Percentiles rank a stretch among this genome's conserved stretches.
These are phyloP conservation scores for Setomelanomma holmii DNA, from an alignment of 2,329 filamentous ascomycete species.

Conservation along the genomic window DNA sequence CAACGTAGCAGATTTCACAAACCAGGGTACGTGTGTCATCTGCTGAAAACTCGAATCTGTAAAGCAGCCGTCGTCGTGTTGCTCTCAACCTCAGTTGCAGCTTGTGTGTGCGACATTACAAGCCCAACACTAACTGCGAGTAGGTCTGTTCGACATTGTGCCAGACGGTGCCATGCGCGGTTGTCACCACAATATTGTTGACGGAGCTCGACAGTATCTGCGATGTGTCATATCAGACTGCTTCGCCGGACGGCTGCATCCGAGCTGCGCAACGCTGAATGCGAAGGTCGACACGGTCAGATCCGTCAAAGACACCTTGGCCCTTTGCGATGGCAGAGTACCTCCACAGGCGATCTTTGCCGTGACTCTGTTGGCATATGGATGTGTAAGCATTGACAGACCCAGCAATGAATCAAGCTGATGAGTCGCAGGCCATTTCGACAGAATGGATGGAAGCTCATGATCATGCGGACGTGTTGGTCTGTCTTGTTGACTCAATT, in stretches of 20 bases:
- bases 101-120: no score
- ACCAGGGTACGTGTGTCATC: background rate
- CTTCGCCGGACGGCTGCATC: background rate
- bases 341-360: conserved; percentile 24
- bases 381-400: conserved; percentile 23
- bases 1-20: background rate
- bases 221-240: background rate
- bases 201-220: background rate
- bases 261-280: background rate
- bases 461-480: conserved; percentile 25
- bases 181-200: background rate
- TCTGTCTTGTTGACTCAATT: conserved; percentile 16
- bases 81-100: no score
- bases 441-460: conserved; percentile 23
- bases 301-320: background rate
- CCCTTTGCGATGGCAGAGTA: conserved; percentile 7
- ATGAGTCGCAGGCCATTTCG: background rate
- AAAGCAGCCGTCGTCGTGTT: no score
- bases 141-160: no score
- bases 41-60: background rate
- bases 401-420: background rate
- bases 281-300: background rate
- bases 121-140: no score
- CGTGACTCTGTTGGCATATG: conserved; percentile 21
- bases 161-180: no score